Evolutionary conservation across 768 basidiomycete species (phyloP).

Genomic region (Mycena leptocephala): DNA sequence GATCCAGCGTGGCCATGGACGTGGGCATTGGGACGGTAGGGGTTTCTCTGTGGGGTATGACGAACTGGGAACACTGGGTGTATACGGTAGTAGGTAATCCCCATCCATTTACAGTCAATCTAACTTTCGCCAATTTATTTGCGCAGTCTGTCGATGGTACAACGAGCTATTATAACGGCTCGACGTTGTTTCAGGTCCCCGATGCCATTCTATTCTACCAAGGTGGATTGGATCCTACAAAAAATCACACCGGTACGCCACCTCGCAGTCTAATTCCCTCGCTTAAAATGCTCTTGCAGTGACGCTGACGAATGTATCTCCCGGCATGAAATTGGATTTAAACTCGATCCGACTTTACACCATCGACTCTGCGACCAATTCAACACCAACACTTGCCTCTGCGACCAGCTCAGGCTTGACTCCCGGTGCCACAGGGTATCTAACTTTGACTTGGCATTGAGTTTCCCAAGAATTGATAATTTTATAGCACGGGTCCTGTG

Average conservation of each 20-base stretch:
- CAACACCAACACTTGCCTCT: too few relatives aligned
- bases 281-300: too few relatives aligned
- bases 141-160: background rate
- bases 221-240: constrained; percentile 27
- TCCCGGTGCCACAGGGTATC: background rate
- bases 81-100: constrained; percentile 13
- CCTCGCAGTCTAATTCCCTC: too few relatives aligned
- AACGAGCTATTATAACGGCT: constrained; percentile 12
- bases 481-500: background rate
- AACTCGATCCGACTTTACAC: constrained; percentile 23
- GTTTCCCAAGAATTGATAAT: background rate
- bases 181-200: constrained; percentile 32
- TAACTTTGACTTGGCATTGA: background rate
- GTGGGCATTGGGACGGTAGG: constrained; percentile 14
- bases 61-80: constrained; percentile 30
- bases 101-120: background rate
- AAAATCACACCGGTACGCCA: constrained; percentile 25
- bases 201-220: constrained; percentile 28
- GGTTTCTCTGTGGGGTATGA: constrained; percentile 5
- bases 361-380: too few relatives aligned
- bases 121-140: background rate
- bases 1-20: constrained; percentile 10
- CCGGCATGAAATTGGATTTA: constrained; percentile 12
- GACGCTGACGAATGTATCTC: background rate
- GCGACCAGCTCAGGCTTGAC: background rate